Evolutionary conservation across 345 rosid genomes (phyloP).

Genomic region (Syzygium grande): DNA sequence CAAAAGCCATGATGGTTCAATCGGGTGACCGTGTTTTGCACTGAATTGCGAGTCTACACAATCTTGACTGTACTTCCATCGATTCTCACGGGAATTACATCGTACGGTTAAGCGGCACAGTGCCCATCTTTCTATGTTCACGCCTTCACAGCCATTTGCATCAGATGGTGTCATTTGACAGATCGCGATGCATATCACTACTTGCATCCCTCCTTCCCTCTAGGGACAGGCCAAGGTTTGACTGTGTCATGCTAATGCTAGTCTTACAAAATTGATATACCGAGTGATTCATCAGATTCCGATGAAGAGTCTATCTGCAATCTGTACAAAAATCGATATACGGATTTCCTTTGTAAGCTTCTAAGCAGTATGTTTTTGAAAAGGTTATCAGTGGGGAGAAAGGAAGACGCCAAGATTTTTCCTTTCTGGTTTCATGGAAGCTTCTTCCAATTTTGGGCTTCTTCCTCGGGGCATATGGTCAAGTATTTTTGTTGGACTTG

Average conservation of each 20-base stretch:
- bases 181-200: background rate
- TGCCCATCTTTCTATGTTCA: background rate
- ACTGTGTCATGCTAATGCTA: background rate
- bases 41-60: background rate
- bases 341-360: background rate
- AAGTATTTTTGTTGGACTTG: background rate
- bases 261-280: background rate
- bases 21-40: background rate
- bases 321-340: background rate
- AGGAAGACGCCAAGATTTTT: background rate
- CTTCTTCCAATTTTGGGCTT: background rate
- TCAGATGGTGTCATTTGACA: background rate
- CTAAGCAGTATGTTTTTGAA: background rate
- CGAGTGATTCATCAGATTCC: background rate
- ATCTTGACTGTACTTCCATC: background rate
- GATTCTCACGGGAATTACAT: background rate
- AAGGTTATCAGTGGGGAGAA: background rate
- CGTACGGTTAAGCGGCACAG: background rate
- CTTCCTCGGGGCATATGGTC: background rate
- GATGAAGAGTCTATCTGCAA: background rate
- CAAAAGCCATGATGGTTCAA: background rate
- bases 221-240: background rate
- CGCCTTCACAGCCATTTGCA: background rate
- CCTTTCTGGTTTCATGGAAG: background rate
- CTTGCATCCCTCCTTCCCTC: background rate